Percentiles rank a stretch among this genome's conserved stretches.
Evolutionary conservation across 1,284 basidiomycete genomes (phyloP).

Genomic region (Heimioporus retisporus): DNA sequence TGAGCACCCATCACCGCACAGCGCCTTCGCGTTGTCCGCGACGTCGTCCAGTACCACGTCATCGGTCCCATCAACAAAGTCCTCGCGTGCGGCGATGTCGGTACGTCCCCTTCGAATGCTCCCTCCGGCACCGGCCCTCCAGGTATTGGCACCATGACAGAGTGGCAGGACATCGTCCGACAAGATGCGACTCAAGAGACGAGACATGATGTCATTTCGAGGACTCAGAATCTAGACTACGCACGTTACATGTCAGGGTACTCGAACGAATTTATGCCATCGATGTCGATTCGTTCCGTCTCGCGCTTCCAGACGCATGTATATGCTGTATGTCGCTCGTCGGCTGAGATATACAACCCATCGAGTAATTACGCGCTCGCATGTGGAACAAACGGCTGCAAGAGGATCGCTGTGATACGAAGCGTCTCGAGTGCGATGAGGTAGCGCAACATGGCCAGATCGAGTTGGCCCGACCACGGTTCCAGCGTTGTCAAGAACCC

Average conservation of each 20-base stretch:
- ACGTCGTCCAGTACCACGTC: constrained; percentile 84
- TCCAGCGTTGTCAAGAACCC: constrained; percentile 64
- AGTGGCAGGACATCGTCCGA: constrained; percentile 88
- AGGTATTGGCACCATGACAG: constrained; percentile 94
- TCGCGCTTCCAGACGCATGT: constrained; percentile 40
- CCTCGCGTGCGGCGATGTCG: constrained; percentile 94
- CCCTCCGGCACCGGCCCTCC: not conserved
- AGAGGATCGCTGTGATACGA: constrained; percentile 62
- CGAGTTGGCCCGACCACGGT: constrained; percentile 34
- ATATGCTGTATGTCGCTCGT: constrained; percentile 51
- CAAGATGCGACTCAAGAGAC: constrained; percentile 53
- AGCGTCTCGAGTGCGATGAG: constrained; percentile 56
- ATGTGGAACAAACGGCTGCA: constrained; percentile 76
- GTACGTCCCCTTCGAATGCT: constrained; percentile 52
- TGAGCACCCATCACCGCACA: constrained; percentile 85
- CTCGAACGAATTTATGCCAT: constrained; percentile 42
- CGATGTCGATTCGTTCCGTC: constrained; percentile 26
- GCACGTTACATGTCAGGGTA: not conserved
- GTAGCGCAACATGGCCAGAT: constrained; percentile 57
- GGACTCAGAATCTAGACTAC: too few species aligned
- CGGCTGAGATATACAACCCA: constrained; percentile 61
- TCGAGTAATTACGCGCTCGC: constrained; percentile 61
- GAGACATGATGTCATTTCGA: too few species aligned
- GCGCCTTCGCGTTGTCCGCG: constrained; percentile 78
- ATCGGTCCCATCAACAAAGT: constrained; percentile 89